A percentile compares a stretch with the other conserved stretches of the same genome.
Conservation (phyloP, 306 rosid species). For the Acacia confusa region DNA sequence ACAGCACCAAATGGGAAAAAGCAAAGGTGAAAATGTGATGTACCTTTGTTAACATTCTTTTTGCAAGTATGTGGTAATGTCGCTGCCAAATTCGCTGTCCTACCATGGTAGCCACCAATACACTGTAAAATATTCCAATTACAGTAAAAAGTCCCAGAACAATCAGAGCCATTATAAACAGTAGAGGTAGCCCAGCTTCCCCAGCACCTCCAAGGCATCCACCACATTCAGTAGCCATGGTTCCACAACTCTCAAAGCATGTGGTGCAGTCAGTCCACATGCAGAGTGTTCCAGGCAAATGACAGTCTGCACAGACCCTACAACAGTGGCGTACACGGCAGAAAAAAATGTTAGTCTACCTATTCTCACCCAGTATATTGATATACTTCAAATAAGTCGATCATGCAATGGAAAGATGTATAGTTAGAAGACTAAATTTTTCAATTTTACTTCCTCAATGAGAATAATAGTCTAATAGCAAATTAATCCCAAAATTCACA, state of each 20-base stretch:
- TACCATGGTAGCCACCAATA: slow-evolving; percentile 98
- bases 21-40: slow-evolving; percentile 39
- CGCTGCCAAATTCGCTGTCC: slow-evolving; percentile 99
- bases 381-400: slow-evolving; percentile 1
- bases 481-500: slow-evolving; percentile 13
- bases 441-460: background rate
- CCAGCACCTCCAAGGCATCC: slow-evolving; percentile 99
- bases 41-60: slow-evolving; percentile 97
- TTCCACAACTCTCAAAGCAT: slow-evolving; percentile 97
- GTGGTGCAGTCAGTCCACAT: slow-evolving; percentile 99
- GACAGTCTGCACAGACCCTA: slow-evolving; percentile 99
- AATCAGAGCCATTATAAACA: slow-evolving; percentile 85
- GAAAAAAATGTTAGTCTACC: slow-evolving; percentile 20
- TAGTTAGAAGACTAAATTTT: background rate
- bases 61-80: slow-evolving; percentile 96
- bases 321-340: slow-evolving; percentile 27
- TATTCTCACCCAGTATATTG: background rate
- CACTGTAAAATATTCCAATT: slow-evolving; percentile 96
- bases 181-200: slow-evolving; percentile 91
- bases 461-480: slow-evolving; percentile 4
- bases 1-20: slow-evolving; percentile 24
- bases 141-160: slow-evolving; percentile 90
- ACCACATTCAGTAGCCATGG: slow-evolving; percentile 92
- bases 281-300: slow-evolving; percentile 95
- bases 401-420: slow-evolving; percentile 21